Percentiles rank a stretch among this genome's conserved stretches.
Evolutionary conservation across 202 grass and related monocot genomes (phyloP).

Genomic region (Panicum virgatum): DNA sequence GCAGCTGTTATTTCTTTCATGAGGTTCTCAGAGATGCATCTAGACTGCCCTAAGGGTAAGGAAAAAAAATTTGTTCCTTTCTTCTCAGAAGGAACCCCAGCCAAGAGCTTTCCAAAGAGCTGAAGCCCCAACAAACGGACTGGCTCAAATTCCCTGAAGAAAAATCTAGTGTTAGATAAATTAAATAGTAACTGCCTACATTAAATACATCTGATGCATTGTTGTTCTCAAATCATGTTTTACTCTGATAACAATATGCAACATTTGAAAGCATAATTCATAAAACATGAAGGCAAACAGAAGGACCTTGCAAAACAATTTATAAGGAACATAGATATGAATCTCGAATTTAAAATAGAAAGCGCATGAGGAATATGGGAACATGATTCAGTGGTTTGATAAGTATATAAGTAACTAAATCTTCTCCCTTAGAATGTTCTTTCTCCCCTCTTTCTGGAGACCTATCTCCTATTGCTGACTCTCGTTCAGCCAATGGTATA

Average conservation of each 20-base stretch:
- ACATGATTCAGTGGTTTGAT: background rate
- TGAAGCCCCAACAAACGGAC: constrained; percentile 91
- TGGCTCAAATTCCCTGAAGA: constrained; percentile 70
- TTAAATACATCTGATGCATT: constrained; percentile 30
- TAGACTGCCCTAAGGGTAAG: constrained; percentile 53
- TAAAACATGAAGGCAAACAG: constrained; percentile 8
- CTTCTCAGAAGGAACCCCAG: constrained; percentile 70
- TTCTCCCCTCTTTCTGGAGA: background rate
- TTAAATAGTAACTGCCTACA: background rate
- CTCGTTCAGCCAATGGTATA: background rate
- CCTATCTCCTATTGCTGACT: background rate
- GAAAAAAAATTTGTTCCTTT: constrained; percentile 64
- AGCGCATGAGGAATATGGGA: background rate
- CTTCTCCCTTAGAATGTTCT: background rate
- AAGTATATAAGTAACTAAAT: background rate
- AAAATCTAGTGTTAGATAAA: constrained; percentile 5
- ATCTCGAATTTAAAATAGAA: constrained; percentile 2
- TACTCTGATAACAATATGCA: constrained; percentile 16
- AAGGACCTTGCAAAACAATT: background rate
- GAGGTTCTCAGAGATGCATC: constrained; percentile 52
- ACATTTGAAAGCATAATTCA: constrained; percentile 6
- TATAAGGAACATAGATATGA: background rate
- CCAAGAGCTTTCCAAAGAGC: constrained; percentile 82
- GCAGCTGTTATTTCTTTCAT: constrained; percentile 52
- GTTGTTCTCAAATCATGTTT: background rate